Conservation (phyloP, 2,329 filamentous ascomycete species). For the Talaromyces rugulosus region DNA sequence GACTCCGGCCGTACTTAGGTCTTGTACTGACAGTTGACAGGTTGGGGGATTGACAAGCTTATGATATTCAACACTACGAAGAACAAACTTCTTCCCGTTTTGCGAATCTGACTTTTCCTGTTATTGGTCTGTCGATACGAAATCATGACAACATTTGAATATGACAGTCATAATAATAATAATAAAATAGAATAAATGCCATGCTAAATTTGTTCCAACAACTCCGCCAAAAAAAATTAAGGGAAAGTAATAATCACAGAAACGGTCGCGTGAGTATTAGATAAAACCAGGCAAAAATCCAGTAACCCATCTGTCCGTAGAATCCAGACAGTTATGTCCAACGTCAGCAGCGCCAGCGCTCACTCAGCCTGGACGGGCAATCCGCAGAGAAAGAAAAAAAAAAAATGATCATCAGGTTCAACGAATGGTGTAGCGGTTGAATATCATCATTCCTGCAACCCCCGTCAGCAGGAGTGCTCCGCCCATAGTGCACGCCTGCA, state of each 20-base stretch:
- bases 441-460: neutral
- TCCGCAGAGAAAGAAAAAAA: neutral
- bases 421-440: neutral
- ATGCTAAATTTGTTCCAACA: neutral
- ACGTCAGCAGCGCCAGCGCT: neutral
- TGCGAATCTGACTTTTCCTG: no score
- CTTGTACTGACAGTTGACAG: no score
- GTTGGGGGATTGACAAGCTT: no score
- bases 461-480: conserved; percentile 45
- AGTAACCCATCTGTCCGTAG: neutral
- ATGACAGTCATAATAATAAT: no score
- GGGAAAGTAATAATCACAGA: neutral
- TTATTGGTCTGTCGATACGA: no score
- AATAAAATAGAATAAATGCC: neutral
- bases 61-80: no score
- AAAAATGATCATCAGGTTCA: neutral
- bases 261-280: neutral
- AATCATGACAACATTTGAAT: no score
- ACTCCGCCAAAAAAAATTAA: neutral
- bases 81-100: no score
- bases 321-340: neutral
- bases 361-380: neutral
- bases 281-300: neutral
- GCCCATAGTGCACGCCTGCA: conserved; percentile 49
- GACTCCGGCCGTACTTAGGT: no score